Evolutionary conservation across 2,329 filamentous ascomycete species (phyloP).

Genomic region (Pezicula neosporulosa): DNA sequence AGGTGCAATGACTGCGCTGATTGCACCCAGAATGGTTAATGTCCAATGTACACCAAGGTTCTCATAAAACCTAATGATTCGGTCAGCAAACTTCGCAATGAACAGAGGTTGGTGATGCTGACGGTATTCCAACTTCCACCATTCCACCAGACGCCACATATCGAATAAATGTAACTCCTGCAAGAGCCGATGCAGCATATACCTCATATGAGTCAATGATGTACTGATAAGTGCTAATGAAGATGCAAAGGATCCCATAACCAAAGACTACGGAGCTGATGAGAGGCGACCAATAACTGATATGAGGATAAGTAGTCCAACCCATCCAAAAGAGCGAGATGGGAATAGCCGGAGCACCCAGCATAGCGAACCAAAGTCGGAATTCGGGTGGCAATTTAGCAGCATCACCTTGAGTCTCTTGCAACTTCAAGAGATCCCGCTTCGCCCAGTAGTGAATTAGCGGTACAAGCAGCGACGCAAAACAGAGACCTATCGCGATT

Average conservation of each 20-base stretch:
- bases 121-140: constrained; percentile 23
- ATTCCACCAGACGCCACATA: constrained; percentile 36
- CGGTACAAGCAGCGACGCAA: constrained; percentile 28
- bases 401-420: constrained; percentile 5
- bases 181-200: constrained; percentile 33
- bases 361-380: constrained; percentile 37
- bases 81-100: neutral
- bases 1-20: constrained; percentile 34
- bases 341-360: constrained; percentile 35
- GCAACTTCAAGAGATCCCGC: constrained; percentile 5
- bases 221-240: constrained; percentile 38
- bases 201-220: constrained; percentile 36
- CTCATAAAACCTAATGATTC: constrained; percentile 24
- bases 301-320: constrained; percentile 35
- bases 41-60: constrained; percentile 35
- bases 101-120: neutral
- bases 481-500: constrained; percentile 34
- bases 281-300: constrained; percentile 39
- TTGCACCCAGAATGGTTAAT: constrained; percentile 33
- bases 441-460: constrained; percentile 30
- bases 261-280: constrained; percentile 35
- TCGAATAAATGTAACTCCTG: constrained; percentile 33
- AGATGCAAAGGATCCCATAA: constrained; percentile 38
- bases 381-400: constrained; percentile 30
- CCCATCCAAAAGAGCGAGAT: constrained; percentile 42